Evolutionary conservation across 202 grass and related monocot genomes (phyloP).

Genomic region (Zoysia matrella): DNA sequence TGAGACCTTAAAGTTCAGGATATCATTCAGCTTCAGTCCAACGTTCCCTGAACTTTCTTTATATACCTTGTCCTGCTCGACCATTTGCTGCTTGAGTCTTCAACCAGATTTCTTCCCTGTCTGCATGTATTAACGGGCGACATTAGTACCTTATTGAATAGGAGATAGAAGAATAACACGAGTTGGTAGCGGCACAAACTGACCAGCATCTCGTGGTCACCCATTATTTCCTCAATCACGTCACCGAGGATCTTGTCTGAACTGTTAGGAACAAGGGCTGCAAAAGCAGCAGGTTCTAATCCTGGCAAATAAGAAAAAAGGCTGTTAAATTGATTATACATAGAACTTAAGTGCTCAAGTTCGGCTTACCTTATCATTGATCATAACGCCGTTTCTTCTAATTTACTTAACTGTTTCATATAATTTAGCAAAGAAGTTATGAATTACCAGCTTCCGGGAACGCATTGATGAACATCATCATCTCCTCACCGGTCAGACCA

Average conservation of each 20-base stretch:
- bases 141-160: neutral
- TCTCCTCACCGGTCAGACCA: slow-evolving; percentile 91
- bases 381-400: neutral
- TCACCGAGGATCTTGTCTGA: slow-evolving; percentile 78
- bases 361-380: neutral
- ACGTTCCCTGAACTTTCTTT: slow-evolving; percentile 23
- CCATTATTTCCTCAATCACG: slow-evolving; percentile 91
- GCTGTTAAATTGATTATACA: neutral
- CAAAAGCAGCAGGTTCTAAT: slow-evolving; percentile 83
- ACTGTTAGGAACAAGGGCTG: slow-evolving; percentile 95
- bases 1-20: slow-evolving; percentile 10
- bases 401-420: neutral
- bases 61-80: neutral
- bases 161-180: slow-evolving; percentile 23
- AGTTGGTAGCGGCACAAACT: slow-evolving; percentile 36
- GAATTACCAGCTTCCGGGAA: slow-evolving; percentile 80
- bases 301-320: slow-evolving; percentile 51
- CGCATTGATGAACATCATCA: slow-evolving; percentile 97
- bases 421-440: neutral
- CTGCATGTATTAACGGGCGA: slow-evolving; percentile 45
- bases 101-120: slow-evolving; percentile 52
- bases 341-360: neutral
- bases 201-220: slow-evolving; percentile 95
- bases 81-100: slow-evolving; percentile 4
- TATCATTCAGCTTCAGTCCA: neutral